Evolutionary conservation across 768 basidiomycete species (phyloP).

Genomic region (Agrocybe praecox): DNA sequence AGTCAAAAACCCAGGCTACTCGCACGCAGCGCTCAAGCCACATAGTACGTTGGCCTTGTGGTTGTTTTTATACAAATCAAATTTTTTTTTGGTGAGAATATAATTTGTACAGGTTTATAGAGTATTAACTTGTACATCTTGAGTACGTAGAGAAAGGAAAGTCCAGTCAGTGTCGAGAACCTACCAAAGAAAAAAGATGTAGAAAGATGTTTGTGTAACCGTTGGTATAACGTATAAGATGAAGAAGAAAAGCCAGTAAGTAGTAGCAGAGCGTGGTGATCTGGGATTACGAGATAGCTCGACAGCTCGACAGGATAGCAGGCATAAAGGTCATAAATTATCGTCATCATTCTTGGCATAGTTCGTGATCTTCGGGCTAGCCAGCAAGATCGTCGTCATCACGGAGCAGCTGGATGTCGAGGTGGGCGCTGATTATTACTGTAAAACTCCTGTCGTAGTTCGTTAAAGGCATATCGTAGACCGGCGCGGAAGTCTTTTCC

Average conservation of each 20-base stretch:
- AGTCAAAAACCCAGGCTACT: too few species aligned
- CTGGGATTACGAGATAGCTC: background rate
- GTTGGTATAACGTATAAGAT: background rate
- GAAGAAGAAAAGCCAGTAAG: constrained; percentile 1
- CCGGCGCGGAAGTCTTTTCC: constrained; percentile 33
- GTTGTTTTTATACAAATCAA: background rate
- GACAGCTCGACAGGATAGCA: background rate
- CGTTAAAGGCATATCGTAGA: constrained; percentile 32
- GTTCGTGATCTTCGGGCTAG: background rate
- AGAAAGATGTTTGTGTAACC: background rate
- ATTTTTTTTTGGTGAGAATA: background rate
- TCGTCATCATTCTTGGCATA: constrained; percentile 1
- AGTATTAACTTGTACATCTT: background rate
- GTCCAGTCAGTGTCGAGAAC: constrained; percentile 15
- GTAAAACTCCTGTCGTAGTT: constrained; percentile 25
- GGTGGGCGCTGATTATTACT: constrained; percentile 17
- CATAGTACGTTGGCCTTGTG: too few species aligned
- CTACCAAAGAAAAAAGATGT: constrained; percentile 4
- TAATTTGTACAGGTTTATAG: constrained; percentile 1
- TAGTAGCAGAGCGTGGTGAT: constrained; percentile 11
- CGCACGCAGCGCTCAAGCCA: too few species aligned
- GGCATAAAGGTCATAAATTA: constrained; percentile 8
- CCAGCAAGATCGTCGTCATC: constrained; percentile 5
- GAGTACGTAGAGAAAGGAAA: constrained; percentile 12
- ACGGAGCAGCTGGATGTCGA: constrained; percentile 20